Conservation (phyloP, 192 early-diverging fungal species). For the Physocladia obscura region DNA sequence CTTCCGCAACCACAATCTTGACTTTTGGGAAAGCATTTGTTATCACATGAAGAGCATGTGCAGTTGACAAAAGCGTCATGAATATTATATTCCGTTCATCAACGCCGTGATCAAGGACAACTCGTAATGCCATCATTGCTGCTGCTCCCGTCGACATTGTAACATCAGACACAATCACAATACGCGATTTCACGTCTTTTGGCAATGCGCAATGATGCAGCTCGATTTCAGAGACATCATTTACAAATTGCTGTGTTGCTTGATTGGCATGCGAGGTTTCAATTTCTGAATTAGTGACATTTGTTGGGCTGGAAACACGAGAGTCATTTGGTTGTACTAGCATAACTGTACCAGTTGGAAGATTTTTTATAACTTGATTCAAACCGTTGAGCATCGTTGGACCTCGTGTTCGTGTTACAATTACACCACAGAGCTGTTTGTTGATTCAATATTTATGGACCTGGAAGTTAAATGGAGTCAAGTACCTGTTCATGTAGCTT, state of each 20-base stretch:
- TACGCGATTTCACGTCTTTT: slow-evolving; percentile 52
- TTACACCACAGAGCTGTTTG: slow-evolving; percentile 69
- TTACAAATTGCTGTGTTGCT: not conserved
- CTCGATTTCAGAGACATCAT: slow-evolving; percentile 71
- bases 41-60: slow-evolving; percentile 76
- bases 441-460: too few species aligned
- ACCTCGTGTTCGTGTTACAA: slow-evolving; percentile 77
- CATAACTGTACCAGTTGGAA: slow-evolving; percentile 84
- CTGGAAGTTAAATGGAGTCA: too few species aligned
- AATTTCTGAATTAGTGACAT: not conserved
- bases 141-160: slow-evolving; percentile 90
- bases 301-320: not conserved
- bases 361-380: slow-evolving; percentile 76
- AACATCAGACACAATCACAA: slow-evolving; percentile 83
- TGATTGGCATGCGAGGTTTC: not conserved
- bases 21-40: slow-evolving; percentile 80
- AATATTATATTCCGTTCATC: slow-evolving; percentile 80
- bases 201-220: slow-evolving; percentile 87
- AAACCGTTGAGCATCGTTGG: slow-evolving; percentile 89
- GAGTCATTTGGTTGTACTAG: slow-evolving; percentile 75
- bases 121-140: slow-evolving; percentile 93
- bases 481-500: slow-evolving; percentile 14
- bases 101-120: slow-evolving; percentile 87
- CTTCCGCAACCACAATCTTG: slow-evolving; percentile 75
- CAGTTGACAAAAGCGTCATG: slow-evolving; percentile 75